Base-by-base conservation (phyloP, 192 early-diverging fungal genomes). In the Spizellomyces sp. region DNA sequence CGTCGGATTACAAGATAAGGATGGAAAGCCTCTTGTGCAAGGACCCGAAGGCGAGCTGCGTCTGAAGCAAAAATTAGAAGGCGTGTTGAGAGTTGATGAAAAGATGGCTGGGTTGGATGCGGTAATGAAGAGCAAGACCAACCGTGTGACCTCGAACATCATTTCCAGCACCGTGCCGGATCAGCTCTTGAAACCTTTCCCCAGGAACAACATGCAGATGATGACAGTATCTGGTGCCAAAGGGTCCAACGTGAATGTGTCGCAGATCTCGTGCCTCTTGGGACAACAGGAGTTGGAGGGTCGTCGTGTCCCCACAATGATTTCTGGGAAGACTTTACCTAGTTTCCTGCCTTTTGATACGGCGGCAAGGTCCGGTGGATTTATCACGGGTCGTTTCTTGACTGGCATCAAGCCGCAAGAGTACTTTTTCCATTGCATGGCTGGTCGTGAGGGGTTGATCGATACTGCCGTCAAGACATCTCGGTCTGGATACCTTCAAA, bases 401-500 rank as follows among this genome's bases (percentile, higher is more conserved):
- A 98, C 95, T 10, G 98, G 98, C 19, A 94, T 99, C 66, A 92
- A 91, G 74, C 96, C 98, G 47, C 95, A 98, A 74, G 88, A 89
- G 61, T 83, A 84, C 76, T 88, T 74, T 66, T 83, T 85, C 65
- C 85, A 86, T 67, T 84, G 95, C 74, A 99, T 99, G 98, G 96
- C 96, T 67, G 98, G 98, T 75, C 92, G 98, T 81, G 98, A 99
- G 86, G 98, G 98, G 67, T 83, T 99, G n/a, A 98, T 99, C 65
- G 98, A 99, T 85, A 99, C 98, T 8, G 98, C 98, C 67, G 98
- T 99, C 78, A 99, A 99, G 84, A 99, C 98, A 0, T 95, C 96
- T 56, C 90, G 95, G 68, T 98, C 98, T 14, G 98, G 98, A 44
- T 99, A 99, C 76, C 81, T 99, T 67, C 98, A 99, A 80, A 93